These are phyloP conservation scores for Mucor piriformis DNA, from an alignment of 371 early-diverging fungal species.

Conservation along the genomic window DNA sequence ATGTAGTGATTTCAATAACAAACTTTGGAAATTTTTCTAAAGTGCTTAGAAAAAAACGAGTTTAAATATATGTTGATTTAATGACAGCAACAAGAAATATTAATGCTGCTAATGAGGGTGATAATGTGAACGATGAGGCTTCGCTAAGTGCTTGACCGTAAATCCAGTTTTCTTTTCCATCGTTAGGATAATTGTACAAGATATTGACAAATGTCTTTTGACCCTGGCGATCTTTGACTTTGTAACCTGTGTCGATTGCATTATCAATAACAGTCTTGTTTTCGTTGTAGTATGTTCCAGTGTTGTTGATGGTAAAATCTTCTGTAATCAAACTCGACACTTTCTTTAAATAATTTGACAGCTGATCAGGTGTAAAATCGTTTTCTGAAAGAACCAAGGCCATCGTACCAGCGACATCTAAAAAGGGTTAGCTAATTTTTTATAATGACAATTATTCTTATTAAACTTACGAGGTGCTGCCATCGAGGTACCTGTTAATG, in stretches of 20 bases:
- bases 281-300: constrained; percentile 26
- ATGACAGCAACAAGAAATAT: no score
- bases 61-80: no score
- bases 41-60: no score
- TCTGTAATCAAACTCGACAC: constrained; percentile 32
- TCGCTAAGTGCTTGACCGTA: constrained; percentile 25
- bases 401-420: constrained; percentile 49
- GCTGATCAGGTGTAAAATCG: constrained; percentile 39
- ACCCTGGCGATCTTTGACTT: constrained; percentile 14
- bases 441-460: not conserved
- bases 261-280: constrained; percentile 51
- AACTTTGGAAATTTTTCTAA: no score
- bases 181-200: constrained; percentile 30
- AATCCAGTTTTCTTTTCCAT: constrained; percentile 29
- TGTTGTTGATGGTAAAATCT: constrained; percentile 38
- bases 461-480: constrained; percentile 61
- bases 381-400: constrained; percentile 38
- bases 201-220: constrained; percentile 29
- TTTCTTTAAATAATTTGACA: constrained; percentile 27
- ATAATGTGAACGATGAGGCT: no score
- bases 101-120: no score
- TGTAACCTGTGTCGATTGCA: constrained; percentile 33
- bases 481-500: constrained; percentile 76
- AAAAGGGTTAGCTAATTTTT: not conserved
- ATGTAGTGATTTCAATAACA: no score